Evolutionary conservation across 306 rosid species (phyloP), one percentile per base, ranked within the genome.

Genomic region (Cucurbita maxima): DNA sequence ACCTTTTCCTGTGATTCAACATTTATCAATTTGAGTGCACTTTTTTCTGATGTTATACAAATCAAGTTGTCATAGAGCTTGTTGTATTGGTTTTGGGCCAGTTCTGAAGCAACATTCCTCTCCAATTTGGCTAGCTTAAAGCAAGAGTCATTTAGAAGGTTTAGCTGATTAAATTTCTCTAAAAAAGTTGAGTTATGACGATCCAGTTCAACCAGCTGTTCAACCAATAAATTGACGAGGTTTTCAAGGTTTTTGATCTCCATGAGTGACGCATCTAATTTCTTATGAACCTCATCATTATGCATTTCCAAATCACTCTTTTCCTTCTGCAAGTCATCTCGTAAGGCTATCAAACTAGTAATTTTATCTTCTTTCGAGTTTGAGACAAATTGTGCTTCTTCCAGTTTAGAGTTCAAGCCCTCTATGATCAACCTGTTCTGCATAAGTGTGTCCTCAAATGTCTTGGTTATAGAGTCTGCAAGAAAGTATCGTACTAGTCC

Each of bases 391-490:
- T 77, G 86, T 76, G 80, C 80, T 84, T 83, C 90, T 62, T 66
- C 86, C 86, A 90, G 71, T 77, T 79, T 86, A 72, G 85, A 75
- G 80, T 83, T 87, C 84, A 94, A 76, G 76, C 75, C 85, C 78
- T 94, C 96, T 41, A 83, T 74, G 47, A 76, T 78, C 83, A 83
- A 73, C 80, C 81, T 84, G 84, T 81, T 85, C 70, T 87, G 74
- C 52, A 83, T 78, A 50, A 89, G 56, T 48, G 84, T 79, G 77
- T 85, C 88, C 76, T 88, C 90, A 70, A 89, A 85, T 71, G 77
- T 86, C 86, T 83, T 87, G 70, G 84, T 85, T 81, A 84, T 75
- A 25, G 53, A 71, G 77, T 89, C 98, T 94, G 96, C 84, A 85
- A 67, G 62, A 38, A 80, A 83, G 57, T 22, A 80, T 48, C 60